Evolutionary conservation across 2,329 filamentous ascomycete genomes (phyloP), one percentile per base, ranked within the genome.

Genomic region (Chaetomium sp.): DNA sequence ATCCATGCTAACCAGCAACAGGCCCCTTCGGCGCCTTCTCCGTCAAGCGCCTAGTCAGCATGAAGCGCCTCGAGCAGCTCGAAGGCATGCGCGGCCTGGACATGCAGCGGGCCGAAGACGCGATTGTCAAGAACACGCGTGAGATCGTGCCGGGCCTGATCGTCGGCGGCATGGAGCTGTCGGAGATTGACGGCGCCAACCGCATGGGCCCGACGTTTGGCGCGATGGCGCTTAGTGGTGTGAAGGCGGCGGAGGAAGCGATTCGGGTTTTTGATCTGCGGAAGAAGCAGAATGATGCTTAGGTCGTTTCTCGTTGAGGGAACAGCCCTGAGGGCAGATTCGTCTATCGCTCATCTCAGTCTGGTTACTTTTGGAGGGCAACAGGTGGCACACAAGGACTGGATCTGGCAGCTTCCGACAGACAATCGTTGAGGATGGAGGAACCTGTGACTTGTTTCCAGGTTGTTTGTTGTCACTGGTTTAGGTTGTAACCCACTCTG

Each of bases 101-200:
- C 72, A 96, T 96, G 91, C 89, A 91, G 74, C 76, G 79, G 1
- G 91, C 91, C 45, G 91, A 96, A 72, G 91, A 96, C 66, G 90
- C 91, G 48, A 96, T 96, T 64, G 91, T 96, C 70, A 95, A 94
- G 79, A 80, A 87, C 63, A 96, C 91, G 6, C 85, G 91, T 59
- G 91, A 96, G 77, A 81, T 96, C 58, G 84, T 91, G 11, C 89
- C 89, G 5, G 91, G 91, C 34, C 76, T 96, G 61, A 90, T 96
- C 66, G 87, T 95, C n/a, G 91, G 91, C 52, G 91, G 91, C 41
- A 96, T 96, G 91, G 91, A 96, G 72, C 77, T 96, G 63, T 89
- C 85, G 57, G 91, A 96, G 73, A 85, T 95, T 36, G 91, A 96
- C 67, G 91, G 90, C 14, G 89, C 89, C 59, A 95, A 95, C 76